Conservation (phyloP, 2,329 filamentous ascomycete genomes). For the Hymenoscyphus occultus region DNA sequence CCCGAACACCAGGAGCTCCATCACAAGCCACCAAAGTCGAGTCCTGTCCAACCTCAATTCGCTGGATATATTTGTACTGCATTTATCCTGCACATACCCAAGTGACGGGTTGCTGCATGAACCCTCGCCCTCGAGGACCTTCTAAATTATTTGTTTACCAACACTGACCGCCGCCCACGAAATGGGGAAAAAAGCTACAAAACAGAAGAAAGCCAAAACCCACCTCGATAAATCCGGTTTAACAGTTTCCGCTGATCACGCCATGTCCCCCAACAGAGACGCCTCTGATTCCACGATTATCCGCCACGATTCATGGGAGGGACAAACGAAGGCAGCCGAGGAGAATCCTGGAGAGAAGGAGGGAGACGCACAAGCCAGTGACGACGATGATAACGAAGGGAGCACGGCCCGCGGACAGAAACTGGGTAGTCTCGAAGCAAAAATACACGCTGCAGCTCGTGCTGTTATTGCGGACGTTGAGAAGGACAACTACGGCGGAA, state of each 20-base stretch:
- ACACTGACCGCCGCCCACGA: constrained; percentile 1
- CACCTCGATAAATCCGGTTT: constrained; percentile 34
- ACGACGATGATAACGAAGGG: constrained; percentile 21
- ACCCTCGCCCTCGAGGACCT: constrained; percentile 13
- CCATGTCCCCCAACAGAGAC: constrained; percentile 25
- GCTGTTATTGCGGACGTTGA: constrained; percentile 50
- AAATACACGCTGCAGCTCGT: constrained; percentile 52
- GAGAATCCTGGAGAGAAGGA: neutral
- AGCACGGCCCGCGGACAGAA: constrained; percentile 27
- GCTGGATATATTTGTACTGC: constrained; percentile 3
- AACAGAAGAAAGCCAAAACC: constrained; percentile 30
- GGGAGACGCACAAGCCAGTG: constrained; percentile 14
- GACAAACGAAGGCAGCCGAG: neutral
- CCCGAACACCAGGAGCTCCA: constrained; percentile 8
- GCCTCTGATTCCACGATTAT: constrained; percentile 29
- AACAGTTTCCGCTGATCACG: constrained; percentile 23
- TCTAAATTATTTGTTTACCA: constrained; percentile 24
- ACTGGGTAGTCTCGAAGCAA: constrained; percentile 44
- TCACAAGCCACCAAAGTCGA: neutral
- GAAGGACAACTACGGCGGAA: constrained; percentile 35
- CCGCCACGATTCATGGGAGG: constrained; percentile 23
- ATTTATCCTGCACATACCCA: constrained; percentile 6
- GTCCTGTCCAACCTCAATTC: constrained; percentile 15
- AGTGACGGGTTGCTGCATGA: constrained; percentile 31
- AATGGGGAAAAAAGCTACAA: constrained; percentile 26